Evolutionary conservation across 331 rosid species (phyloP).

Genomic region (Malus hybrid): DNA sequence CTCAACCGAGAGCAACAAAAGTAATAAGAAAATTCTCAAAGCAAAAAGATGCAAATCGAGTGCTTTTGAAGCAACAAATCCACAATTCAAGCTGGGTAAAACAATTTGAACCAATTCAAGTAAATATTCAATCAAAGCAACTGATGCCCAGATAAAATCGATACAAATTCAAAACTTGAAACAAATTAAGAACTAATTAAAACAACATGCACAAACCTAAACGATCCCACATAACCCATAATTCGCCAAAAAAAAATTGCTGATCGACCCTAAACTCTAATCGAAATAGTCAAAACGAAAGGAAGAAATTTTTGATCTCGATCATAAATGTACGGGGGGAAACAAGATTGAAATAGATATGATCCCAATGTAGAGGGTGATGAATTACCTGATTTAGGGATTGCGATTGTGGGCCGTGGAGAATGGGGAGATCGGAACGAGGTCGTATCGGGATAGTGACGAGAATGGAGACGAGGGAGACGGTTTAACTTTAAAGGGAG

Average conservation of each 20-base stretch:
- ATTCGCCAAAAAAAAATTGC: not conserved
- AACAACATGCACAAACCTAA: not conserved
- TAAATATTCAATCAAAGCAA: not conserved
- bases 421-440: conserved; percentile 8
- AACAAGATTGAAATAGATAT: not conserved
- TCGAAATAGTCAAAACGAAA: not conserved
- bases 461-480: not conserved
- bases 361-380: not conserved
- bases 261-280: not conserved
- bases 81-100: not conserved
- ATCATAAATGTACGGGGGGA: not conserved
- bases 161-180: not conserved
- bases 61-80: not conserved
- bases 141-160: not conserved
- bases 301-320: not conserved
- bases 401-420: not conserved
- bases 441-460: not conserved
- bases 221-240: not conserved
- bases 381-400: conserved; percentile 15
- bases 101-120: not conserved
- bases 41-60: not conserved
- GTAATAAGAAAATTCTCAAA: not conserved
- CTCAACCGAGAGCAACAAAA: not conserved
- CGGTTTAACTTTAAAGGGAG: not conserved
- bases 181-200: not conserved